A percentile compares a stretch with the other conserved stretches of the same genome.
Evolutionary conservation across 768 basidiomycete species (phyloP).

Genomic region (Saitozyma sp.): DNA sequence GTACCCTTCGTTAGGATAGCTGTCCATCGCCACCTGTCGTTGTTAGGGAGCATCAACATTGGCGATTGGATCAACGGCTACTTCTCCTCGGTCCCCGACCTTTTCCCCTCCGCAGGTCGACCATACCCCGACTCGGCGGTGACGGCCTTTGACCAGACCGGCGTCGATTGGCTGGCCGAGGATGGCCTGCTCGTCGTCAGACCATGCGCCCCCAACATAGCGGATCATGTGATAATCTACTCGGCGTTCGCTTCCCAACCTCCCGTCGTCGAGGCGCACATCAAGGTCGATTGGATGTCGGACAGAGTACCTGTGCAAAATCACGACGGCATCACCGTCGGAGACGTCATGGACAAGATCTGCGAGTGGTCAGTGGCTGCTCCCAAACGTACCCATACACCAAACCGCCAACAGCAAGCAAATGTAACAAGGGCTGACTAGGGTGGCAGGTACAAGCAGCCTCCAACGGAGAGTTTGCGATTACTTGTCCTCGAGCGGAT

Average conservation of each 20-base stretch:
- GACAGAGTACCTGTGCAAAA: neutral
- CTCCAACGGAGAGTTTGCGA: too few species aligned
- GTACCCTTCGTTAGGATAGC: neutral
- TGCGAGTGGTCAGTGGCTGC: neutral
- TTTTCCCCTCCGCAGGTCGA: neutral
- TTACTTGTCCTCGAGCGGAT: too few species aligned
- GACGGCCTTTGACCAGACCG: neutral
- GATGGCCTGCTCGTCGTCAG: neutral
- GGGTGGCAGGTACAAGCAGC: too few species aligned
- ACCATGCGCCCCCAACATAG: neutral
- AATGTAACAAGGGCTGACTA: too few species aligned
- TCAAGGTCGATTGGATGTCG: neutral
- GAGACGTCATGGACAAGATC: neutral
- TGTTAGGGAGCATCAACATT: neutral
- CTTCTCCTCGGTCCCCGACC: neutral
- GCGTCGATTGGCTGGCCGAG: neutral
- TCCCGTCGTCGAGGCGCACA: neutral
- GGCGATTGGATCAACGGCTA: constrained; percentile 1
- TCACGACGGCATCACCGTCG: constrained; percentile 2
- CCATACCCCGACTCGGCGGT: too few species aligned
- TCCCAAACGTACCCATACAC: too few species aligned
- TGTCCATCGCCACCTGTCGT: neutral
- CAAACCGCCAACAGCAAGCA: too few species aligned
- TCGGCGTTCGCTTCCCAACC: constrained; percentile 3
- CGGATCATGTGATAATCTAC: neutral